Evolutionary conservation across 208 protist genomes (phyloP), one percentile per base, ranked within the genome.

Genomic region (Tritrichomonas musculus): DNA sequence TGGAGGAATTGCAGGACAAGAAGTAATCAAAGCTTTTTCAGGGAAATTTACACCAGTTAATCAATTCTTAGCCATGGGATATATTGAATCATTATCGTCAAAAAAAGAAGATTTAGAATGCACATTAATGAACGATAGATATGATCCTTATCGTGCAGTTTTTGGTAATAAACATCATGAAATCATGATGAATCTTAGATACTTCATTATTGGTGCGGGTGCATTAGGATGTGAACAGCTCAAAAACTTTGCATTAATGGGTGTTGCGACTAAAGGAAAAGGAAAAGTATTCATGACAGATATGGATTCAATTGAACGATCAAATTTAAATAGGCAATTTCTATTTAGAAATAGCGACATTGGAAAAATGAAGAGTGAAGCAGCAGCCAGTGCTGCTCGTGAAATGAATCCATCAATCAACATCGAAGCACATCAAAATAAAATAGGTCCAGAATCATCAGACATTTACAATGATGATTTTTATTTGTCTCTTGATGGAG

Each of bases 181-280:
- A 22, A 96, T 96, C 92, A 94, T 99, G 44, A 69, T 72, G 27
- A 93, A 96, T 41, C 96, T 97, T 47, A 96, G 96, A 27, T 96
- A 96, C 93, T 97, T 97, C 20, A 93, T 94, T 60, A 97, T 99
- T 64, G 98, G 98, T 55, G 97, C 98, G 13, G 98, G 98, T 49
- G 98, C 98, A 22, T 97, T 99, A 47, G 98, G 99, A 20, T 99
- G 98, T 95, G 99, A 99, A 95, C 96, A 98, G 80, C 96, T 99
- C 92, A 99, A 99, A 96, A 99, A 98, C 94, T 99, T 95, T 41
- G 98, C 98, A 0, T 95, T 99, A 93, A 99, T 99, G 97, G 99
- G 99, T 77, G 30, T 98, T 25, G 94, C 92, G 47, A 65, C 93
- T 30, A 93, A 93, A 22, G 80, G 47, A 41, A 84, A 88, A 47